Conservation (phyloP, 345 rosid genomes). For the Zanthoxylum bungeanum region DNA sequence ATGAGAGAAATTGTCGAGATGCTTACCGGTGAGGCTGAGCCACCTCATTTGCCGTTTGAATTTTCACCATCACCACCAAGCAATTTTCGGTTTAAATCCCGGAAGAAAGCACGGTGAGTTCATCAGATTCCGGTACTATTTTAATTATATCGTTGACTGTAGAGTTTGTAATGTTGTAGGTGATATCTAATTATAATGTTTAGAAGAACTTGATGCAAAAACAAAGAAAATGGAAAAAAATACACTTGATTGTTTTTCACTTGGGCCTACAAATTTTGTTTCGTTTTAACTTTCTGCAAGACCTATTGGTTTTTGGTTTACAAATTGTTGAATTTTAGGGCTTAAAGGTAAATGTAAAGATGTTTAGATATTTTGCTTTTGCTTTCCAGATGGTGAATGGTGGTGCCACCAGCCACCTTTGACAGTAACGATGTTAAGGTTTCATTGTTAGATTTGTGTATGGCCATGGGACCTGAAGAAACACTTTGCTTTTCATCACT, state of each 20-base stretch:
- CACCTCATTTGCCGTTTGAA: constrained; percentile 71
- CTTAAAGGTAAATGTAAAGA: constrained; percentile 21
- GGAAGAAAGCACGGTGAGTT: constrained; percentile 43
- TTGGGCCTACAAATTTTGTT: constrained; percentile 15
- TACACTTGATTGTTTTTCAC: not conserved
- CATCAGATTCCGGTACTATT: not conserved
- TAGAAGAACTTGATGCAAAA: constrained; percentile 26
- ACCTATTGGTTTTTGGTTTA: constrained; percentile 12
- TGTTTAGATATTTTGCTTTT: constrained; percentile 12
- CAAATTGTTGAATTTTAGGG: constrained; percentile 25
- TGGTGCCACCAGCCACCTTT: constrained; percentile 4
- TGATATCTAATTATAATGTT: constrained; percentile 19
- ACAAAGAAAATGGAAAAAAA: not conserved
- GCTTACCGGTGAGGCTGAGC: constrained; percentile 63
- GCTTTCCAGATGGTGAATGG: constrained; percentile 19
- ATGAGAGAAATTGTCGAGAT: constrained; percentile 67
- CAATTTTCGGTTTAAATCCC: constrained; percentile 52
- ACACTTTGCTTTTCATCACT: constrained; percentile 15
- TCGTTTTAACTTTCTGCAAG: constrained; percentile 4
- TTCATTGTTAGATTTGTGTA: not conserved
- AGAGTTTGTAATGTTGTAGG: constrained; percentile 32
- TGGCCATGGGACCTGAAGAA: constrained; percentile 1
- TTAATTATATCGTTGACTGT: constrained; percentile 32
- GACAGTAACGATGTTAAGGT: not conserved
- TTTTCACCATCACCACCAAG: constrained; percentile 76